Percentiles rank a stretch among this genome's conserved stretches.
Evolutionary conservation across 2,329 filamentous ascomycete genomes (phyloP).

Genomic region (Raffaelea ambrosiae): DNA sequence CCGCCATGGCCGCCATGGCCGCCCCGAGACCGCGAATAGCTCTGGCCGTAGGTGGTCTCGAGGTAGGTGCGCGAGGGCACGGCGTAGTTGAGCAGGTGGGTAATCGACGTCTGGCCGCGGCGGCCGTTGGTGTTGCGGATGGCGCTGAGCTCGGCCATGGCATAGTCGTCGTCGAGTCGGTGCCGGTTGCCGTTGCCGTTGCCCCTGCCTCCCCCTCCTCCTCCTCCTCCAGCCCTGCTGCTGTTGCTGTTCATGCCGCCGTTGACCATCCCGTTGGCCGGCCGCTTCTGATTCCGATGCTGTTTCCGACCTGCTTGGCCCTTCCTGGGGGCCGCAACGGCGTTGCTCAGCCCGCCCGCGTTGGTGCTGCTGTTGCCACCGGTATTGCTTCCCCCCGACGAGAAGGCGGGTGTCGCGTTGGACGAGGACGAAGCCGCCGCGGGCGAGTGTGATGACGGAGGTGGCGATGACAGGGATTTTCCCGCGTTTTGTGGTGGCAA

Average conservation of each 20-base stretch:
- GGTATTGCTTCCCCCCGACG: no score
- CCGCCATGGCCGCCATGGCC: slow-evolving; percentile 32
- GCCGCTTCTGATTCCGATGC: slow-evolving; percentile 73
- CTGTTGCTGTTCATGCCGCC: background rate
- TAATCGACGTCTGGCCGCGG: slow-evolving; percentile 93
- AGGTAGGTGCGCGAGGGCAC: slow-evolving; percentile 65
- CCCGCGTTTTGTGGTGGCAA: slow-evolving; percentile 31
- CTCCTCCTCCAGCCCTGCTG: no score
- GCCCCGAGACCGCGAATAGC: background rate
- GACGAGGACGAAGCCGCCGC: slow-evolving; percentile 32
- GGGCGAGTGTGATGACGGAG: slow-evolving; percentile 31
- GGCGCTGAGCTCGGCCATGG: slow-evolving; percentile 67
- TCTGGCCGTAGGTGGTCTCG: slow-evolving; percentile 32
- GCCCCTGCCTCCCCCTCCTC: background rate
- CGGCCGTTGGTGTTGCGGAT: slow-evolving; percentile 54
- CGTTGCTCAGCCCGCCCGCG: slow-evolving; percentile 12
- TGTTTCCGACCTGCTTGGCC: slow-evolving; percentile 70
- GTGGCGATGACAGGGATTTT: slow-evolving; percentile 40
- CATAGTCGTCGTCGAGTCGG: slow-evolving; percentile 69
- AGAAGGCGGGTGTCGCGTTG: slow-evolving; percentile 29
- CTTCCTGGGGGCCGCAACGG: slow-evolving; percentile 52
- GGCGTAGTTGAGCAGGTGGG: slow-evolving; percentile 89
- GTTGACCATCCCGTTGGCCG: slow-evolving; percentile 29
- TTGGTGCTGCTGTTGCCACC: background rate
- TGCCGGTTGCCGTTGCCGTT: background rate